phyloP scores from a whole-genome alignment of 2,329 filamentous ascomycete genomes.

The Tolypocladium album region DNA sequence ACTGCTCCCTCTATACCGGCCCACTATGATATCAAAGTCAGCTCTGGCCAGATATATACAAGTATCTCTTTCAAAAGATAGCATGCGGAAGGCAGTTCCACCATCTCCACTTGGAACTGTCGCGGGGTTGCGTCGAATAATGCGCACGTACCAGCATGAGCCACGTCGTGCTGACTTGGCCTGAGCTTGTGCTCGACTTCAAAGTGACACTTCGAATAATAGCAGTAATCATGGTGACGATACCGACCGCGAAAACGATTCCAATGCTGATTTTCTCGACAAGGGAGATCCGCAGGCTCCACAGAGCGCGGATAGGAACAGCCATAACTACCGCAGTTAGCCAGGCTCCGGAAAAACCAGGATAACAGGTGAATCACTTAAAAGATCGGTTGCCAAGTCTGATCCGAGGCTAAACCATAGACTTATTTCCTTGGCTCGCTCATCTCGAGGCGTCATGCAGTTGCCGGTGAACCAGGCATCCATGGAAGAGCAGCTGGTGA shows the following conservation, averaged over 20 bases:
- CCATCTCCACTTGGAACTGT: no score
- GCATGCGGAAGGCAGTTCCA: neutral
- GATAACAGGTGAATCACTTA: conserved; percentile 4
- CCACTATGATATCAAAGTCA: conserved; percentile 5
- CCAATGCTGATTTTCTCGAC: conserved; percentile 9
- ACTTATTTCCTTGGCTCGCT: conserved; percentile 8
- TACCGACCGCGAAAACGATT: conserved; percentile 6
- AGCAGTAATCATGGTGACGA: conserved; percentile 9
- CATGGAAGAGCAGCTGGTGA: conserved; percentile 10
- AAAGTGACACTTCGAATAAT: conserved; percentile 9
- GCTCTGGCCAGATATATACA: neutral
- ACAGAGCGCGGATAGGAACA: conserved; percentile 7
- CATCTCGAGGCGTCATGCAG: conserved; percentile 6
- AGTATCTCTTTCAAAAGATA: neutral
- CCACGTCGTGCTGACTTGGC: conserved; percentile 10
- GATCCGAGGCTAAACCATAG: conserved; percentile 10
- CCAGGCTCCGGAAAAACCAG: neutral
- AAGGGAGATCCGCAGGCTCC: conserved; percentile 7
- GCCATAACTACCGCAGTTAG: conserved; percentile 6
- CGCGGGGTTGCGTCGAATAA: neutral
- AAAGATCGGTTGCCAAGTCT: conserved; percentile 9
- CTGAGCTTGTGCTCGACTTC: conserved; percentile 2
- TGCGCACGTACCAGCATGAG: conserved; percentile 7
- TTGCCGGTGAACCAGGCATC: conserved; percentile 10
- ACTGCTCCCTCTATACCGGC: conserved; percentile 9